phyloP scores from a whole-genome alignment of 768 basidiomycete species.

The Auricularia sp. region DNA sequence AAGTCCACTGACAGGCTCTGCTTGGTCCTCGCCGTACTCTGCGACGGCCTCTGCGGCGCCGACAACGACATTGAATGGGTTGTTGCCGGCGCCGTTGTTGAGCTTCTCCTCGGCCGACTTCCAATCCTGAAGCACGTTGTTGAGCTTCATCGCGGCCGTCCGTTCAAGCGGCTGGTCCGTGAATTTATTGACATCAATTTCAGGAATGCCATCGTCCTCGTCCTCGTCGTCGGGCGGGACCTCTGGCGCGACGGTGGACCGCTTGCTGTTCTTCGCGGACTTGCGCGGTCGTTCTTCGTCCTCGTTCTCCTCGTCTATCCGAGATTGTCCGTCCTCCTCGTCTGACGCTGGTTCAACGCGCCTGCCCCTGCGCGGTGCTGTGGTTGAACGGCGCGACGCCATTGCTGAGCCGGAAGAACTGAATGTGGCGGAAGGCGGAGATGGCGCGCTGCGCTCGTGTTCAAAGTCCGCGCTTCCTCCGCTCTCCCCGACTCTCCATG shows the following conservation, averaged over 20 bases:
- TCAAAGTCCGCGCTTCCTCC: not conserved
- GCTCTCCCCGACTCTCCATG: not conserved
- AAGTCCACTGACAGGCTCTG: conserved; percentile 1
- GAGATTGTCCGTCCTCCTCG: not conserved
- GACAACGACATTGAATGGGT: conserved; percentile 2
- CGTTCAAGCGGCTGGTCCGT: conserved; percentile 55
- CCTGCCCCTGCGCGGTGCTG: not conserved
- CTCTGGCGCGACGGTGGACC: not conserved
- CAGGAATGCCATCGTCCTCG: conserved; percentile 14
- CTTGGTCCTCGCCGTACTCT: conserved; percentile 12
- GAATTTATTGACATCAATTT: conserved; percentile 54
- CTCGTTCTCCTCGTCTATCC: not conserved
- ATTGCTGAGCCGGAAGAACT: not conserved
- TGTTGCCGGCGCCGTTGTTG: not conserved
- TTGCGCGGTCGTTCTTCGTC: not conserved
- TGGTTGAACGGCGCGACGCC: not conserved
- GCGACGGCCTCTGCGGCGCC: conserved; percentile 10
- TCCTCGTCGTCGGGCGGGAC: conserved; percentile 18
- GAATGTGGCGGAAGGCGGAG: not conserved
- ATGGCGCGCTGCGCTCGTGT: not conserved
- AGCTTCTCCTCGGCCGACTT: not conserved
- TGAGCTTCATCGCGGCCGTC: conserved; percentile 41
- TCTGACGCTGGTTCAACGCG: not conserved
- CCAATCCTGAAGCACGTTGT: conserved; percentile 59
- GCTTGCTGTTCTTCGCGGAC: not conserved